phyloP scores from a whole-genome alignment of 768 basidiomycete species.

The Mycena galopus region DNA sequence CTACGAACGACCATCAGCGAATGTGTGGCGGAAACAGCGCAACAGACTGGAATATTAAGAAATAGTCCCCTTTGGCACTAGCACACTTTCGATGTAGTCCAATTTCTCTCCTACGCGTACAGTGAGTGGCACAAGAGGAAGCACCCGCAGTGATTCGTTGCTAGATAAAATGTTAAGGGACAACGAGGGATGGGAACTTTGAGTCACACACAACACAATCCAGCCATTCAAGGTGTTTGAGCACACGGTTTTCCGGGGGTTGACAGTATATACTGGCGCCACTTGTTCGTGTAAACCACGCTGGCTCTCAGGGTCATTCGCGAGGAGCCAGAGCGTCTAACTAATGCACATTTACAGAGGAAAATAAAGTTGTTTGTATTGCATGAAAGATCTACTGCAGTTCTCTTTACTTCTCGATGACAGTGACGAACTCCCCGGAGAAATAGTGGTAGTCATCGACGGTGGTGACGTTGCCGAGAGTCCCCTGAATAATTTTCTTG shows the following conservation, averaged over 20 bases:
- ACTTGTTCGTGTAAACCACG: slow-evolving; percentile 66
- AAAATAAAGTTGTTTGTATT: too few species aligned
- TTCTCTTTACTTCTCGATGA: too few species aligned
- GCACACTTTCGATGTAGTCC: slow-evolving; percentile 55
- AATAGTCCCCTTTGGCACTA: slow-evolving; percentile 60
- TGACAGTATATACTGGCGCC: slow-evolving; percentile 50
- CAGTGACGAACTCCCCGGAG: too few species aligned
- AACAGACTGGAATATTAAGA: slow-evolving; percentile 53
- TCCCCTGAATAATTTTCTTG: too few species aligned
- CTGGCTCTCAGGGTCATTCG: slow-evolving; percentile 64
- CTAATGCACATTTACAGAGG: too few species aligned
- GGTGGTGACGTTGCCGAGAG: too few species aligned
- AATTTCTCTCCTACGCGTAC: slow-evolving; percentile 53
- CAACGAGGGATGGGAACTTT: background rate
- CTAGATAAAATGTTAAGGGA: slow-evolving; percentile 34
- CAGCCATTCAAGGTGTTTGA: slow-evolving; percentile 56
- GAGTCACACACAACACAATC: slow-evolving; percentile 58
- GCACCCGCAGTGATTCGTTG: slow-evolving; percentile 55
- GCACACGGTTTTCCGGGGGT: slow-evolving; percentile 54
- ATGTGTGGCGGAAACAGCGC: background rate
- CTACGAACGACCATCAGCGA: slow-evolving; percentile 40
- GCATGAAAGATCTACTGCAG: too few species aligned
- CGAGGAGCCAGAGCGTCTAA: slow-evolving; percentile 68
- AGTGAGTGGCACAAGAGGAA: slow-evolving; percentile 57
- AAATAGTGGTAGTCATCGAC: too few species aligned